These are phyloP conservation scores for Hanseniaspora taiwanica DNA, from an alignment of 805 yeast genomes.

Conservation along the genomic window DNA sequence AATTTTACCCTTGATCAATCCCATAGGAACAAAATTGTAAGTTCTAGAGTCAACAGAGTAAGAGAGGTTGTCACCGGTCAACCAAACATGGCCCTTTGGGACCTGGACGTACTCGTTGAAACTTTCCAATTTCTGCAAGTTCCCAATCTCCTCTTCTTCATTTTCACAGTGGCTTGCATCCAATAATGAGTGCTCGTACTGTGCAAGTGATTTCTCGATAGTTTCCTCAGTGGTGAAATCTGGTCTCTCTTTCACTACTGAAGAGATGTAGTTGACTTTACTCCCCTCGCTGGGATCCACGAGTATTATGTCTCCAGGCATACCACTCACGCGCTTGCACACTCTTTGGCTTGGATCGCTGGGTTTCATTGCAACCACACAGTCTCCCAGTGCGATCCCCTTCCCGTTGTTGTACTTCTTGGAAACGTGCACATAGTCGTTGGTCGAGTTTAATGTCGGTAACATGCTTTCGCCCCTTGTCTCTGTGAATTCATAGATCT, in stretches of 20 bases:
- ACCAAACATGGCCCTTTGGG: constrained; percentile 95
- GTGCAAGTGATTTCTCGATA: background rate
- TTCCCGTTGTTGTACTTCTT: constrained; percentile 54
- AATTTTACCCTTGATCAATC: constrained; percentile 74
- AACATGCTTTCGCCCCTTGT: constrained; percentile 93
- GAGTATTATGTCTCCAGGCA: constrained; percentile 83
- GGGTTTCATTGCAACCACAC: constrained; percentile 80
- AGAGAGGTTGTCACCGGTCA: constrained; percentile 86
- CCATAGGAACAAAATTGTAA: constrained; percentile 85
- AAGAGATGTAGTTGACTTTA: constrained; percentile 20
- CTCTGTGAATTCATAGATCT: constrained; percentile 61
- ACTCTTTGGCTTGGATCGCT: constrained; percentile 76
- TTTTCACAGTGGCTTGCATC: constrained; percentile 6
- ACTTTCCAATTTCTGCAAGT: constrained; percentile 6
- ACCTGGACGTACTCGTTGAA: constrained; percentile 46
- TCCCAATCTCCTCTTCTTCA: constrained; percentile 8
- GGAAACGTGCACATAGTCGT: constrained; percentile 70
- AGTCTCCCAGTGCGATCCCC: constrained; percentile 65
- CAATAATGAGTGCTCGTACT: background rate
- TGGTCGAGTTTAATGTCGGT: constrained; percentile 64
- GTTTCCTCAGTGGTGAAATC: background rate
- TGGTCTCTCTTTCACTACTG: constrained; percentile 10
- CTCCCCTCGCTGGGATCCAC: constrained; percentile 65
- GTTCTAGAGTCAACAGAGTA: constrained; percentile 82
- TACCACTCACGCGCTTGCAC: constrained; percentile 86